Evolutionary conservation across 805 yeast species (phyloP).

Genomic region (Barnettozyma pratensis): DNA sequence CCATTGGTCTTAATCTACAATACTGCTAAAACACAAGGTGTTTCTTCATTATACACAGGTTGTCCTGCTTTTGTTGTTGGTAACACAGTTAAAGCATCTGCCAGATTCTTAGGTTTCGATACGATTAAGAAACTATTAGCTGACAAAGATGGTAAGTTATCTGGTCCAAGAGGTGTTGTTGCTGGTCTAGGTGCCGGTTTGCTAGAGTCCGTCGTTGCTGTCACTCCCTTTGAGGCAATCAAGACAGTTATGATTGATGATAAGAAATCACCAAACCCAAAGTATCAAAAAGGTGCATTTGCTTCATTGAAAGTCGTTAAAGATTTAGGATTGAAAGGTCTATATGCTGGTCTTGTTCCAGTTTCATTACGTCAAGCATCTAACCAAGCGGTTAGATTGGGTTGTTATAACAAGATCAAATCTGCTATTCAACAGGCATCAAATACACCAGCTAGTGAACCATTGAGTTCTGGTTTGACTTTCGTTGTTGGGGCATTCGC

Average conservation of each 20-base stretch:
- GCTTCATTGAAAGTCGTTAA: slow-evolving; percentile 62
- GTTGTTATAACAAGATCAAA: slow-evolving; percentile 87
- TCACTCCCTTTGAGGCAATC: slow-evolving; percentile 95
- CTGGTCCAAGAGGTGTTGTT: slow-evolving; percentile 85
- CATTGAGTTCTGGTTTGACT: slow-evolving; percentile 73
- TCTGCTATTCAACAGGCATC: slow-evolving; percentile 67
- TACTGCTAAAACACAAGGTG: slow-evolving; percentile 74
- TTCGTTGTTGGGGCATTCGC: slow-evolving; percentile 88
- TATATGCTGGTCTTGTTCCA: slow-evolving; percentile 87
- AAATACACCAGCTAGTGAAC: slow-evolving; percentile 61
- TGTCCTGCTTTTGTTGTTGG: slow-evolving; percentile 97
- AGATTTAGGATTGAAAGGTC: slow-evolving; percentile 78
- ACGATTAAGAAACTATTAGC: slow-evolving; percentile 69
- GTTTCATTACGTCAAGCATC: slow-evolving; percentile 95
- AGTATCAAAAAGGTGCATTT: slow-evolving; percentile 53
- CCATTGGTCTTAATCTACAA: slow-evolving; percentile 77
- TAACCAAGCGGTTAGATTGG: slow-evolving; percentile 90
- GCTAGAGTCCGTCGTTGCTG: slow-evolving; percentile 85
- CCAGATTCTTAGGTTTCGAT: slow-evolving; percentile 90
- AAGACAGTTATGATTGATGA: slow-evolving; percentile 96
- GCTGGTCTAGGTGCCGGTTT: slow-evolving; percentile 99
- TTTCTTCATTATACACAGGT: slow-evolving; percentile 79
- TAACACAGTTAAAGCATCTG: slow-evolving; percentile 94
- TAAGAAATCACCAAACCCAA: slow-evolving; percentile 69
- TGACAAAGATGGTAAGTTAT: slow-evolving; percentile 80